Base-by-base conservation (phyloP, 2,329 filamentous ascomycete genomes). In the Aspergillus sp. region DNA sequence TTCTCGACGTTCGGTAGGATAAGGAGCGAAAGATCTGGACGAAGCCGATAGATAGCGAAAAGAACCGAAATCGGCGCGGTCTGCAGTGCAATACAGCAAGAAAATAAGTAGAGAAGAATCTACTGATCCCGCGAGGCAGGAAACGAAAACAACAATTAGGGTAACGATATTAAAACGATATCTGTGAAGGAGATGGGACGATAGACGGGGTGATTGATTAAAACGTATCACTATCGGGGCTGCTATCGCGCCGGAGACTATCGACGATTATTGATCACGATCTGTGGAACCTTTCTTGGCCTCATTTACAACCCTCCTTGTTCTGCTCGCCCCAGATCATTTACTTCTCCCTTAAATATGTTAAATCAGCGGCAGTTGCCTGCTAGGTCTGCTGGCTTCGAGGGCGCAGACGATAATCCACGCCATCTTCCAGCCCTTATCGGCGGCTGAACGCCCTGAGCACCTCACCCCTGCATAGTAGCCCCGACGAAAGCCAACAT, bases 201-300 rank as follows among this genome's bases (percentile, higher is more conserved):
- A 58, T 57, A 51, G 47, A 49, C 33, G 39, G 54, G 54, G 55
- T 46, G 55, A 54, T 54, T 55, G 54, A 57, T 56, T 58, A 46
- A 56, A 30, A 13, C 24, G 40, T 42, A 61, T 59, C 59, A 56
- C 56, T 59, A 39, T 50, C 56, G 22, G 44, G 44, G 7, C 44
- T 46, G 44, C 48, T 59, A 61, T 62, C 60, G 60, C 58, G 55
- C 44, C 59, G 54, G 54, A 57, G 56, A 59, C 61, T 61, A 63
- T 63, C 61, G 46, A 57, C 55, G 55, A 59, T 63, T 58, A 63
- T 63, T 63, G 56, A 61, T 61, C 61, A 51, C 41, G 37, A 51
- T 57, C 52, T 46, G 56, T 30, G 51, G 51, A 52, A 58, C 56
- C 40, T 47, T 56, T 58, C 59, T 63, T 61, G 56, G 59, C 56